Evolutionary conservation across 2,329 filamentous ascomycete genomes (phyloP), one percentile per base, ranked within the genome.

Genomic region (Talaromyces marneffei): DNA sequence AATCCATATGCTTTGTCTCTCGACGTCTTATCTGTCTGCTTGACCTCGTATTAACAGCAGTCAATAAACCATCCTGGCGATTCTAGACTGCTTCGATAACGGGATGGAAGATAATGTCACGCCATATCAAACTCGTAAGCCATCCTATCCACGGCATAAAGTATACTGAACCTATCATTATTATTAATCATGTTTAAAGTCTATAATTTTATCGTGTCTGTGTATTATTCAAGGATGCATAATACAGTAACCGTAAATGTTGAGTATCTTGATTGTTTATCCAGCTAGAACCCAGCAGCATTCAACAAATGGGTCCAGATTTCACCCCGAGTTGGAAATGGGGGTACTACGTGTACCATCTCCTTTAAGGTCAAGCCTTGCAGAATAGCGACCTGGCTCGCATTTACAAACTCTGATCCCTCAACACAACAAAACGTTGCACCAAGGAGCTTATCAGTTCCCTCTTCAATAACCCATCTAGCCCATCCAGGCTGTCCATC

Each of bases 401-500:
- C 46, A 29, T 50, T 50, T 9, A 50, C 25, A 10, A 50, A 50
- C 14, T 50, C 46, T 10, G 46, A 50, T 16, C 46, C 46, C 46
- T 50, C 46, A 18, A 50, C 46, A 50, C 46, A 50, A 31, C 46
- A 50, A 29, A 50, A 50, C 25, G 46, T 50, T 8, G 46, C 46
- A 50, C 46, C 25, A 16, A 50, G 23, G 10, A 50, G 46, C 46
- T 31, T 50, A 6, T 50, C 23, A 18, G 46, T 50, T 1, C 25
- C 46, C 27, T 50, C 46, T 50, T 50, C 46, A 18, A 50, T 50
- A 31, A 50, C 46, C 25, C 46, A 50, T 31, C 46, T 31, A 29
- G 46, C 46, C 46, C 46, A 50, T 50, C 46, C 46, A 50, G 46
- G 46, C 12, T 50, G 46, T n/a, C 46, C 46, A 50, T 50, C 46